Conservation (phyloP, 306 rosid species). For the Boehmeria nivea region DNA sequence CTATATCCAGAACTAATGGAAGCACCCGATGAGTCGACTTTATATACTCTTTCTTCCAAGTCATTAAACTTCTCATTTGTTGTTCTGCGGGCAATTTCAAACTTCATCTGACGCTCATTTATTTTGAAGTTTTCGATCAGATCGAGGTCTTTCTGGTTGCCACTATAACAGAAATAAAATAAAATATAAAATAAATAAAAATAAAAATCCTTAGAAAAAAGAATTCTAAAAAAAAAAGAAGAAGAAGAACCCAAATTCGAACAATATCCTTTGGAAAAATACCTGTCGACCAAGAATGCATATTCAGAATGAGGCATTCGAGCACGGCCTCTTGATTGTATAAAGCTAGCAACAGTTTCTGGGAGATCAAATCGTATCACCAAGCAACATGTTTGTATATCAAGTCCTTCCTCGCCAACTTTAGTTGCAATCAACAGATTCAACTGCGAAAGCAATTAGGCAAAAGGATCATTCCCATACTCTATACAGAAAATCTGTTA, state of each 20-base stretch:
- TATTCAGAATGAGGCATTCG: conserved; percentile 89
- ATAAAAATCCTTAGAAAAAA: not conserved
- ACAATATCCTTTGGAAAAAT: conserved; percentile 23
- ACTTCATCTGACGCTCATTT: conserved; percentile 66
- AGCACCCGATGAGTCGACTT: conserved; percentile 78
- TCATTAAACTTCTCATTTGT: conserved; percentile 45
- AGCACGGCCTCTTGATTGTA: conserved; percentile 99
- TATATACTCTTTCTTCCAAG: conserved; percentile 56
- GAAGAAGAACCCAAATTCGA: conserved; percentile 11
- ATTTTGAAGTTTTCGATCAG: conserved; percentile 48
- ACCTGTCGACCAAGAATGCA: conserved; percentile 92
- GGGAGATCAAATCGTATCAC: conserved; percentile 96
- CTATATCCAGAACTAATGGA: conserved; percentile 65
- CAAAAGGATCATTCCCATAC: conserved; percentile 15
- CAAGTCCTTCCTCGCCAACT: conserved; percentile 99
- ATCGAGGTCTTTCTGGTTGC: conserved; percentile 58
- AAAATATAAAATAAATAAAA: no score
- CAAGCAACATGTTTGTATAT: conserved; percentile 94
- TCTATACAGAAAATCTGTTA: no score
- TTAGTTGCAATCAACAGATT: conserved; percentile 91
- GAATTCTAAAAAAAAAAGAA: conserved; percentile 6
- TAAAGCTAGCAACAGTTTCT: conserved; percentile 95
- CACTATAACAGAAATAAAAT: conserved; percentile 37
- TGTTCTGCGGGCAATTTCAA: conserved; percentile 55
- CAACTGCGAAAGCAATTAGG: conserved; percentile 49